These are phyloP conservation scores for Sporisorium graminicola DNA, from an alignment of 1,284 basidiomycete species.

Conservation along the genomic window DNA sequence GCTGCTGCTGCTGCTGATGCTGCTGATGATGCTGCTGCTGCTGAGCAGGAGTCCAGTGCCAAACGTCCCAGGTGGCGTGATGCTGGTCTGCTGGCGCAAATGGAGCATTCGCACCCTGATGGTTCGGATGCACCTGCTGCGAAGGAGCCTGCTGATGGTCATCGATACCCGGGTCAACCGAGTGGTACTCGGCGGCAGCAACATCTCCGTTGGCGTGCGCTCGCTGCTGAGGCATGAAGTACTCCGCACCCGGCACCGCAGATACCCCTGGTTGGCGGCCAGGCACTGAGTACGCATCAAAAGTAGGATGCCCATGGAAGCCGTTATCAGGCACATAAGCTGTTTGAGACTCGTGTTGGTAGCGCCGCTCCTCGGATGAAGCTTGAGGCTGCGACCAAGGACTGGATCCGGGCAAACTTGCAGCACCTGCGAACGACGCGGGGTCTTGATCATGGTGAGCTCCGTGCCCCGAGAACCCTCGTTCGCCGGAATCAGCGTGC, in stretches of 20 bases:
- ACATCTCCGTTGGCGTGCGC: background rate
- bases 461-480: background rate
- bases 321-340: background rate
- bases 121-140: constrained; percentile 7
- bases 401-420: background rate
- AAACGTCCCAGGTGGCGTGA: constrained; percentile 20
- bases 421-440: background rate
- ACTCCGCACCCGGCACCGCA: background rate
- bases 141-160: background rate
- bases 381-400: constrained; percentile 6
- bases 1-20: constrained; percentile 9
- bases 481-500: background rate
- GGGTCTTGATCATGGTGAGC: background rate
- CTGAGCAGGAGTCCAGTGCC: constrained; percentile 27
- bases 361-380: constrained; percentile 1
- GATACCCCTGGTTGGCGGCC: background rate
- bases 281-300: background rate
- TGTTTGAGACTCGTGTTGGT: background rate
- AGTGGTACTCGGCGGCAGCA: background rate
- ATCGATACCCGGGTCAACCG: background rate
- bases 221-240: constrained; percentile 14
- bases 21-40: constrained; percentile 4
- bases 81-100: background rate
- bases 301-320: background rate
- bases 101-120: background rate